Conservation (phyloP, 345 rosid genomes). For the Corchorus capsularis region DNA sequence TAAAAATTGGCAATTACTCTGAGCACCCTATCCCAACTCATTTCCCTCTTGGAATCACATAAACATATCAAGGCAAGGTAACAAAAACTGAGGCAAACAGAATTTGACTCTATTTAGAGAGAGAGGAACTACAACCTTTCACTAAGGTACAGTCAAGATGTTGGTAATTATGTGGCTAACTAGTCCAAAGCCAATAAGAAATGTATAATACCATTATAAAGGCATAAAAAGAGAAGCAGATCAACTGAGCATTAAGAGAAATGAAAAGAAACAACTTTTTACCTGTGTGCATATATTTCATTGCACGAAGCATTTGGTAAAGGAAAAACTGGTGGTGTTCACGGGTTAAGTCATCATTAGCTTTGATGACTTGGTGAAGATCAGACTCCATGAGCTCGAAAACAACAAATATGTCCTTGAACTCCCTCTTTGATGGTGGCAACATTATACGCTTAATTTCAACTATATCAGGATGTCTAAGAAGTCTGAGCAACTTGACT, state of each 20-base stretch:
- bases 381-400: slow-evolving; percentile 99
- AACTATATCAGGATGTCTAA: slow-evolving; percentile 92
- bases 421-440: slow-evolving; percentile 93
- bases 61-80: background rate
- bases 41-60: background rate
- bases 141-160: background rate
- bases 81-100: background rate
- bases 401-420: slow-evolving; percentile 87
- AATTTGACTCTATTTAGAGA: background rate
- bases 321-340: slow-evolving; percentile 98
- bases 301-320: slow-evolving; percentile 96
- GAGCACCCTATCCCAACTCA: background rate
- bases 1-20: slow-evolving; percentile 17
- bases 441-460: slow-evolving; percentile 94
- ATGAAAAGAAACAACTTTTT: background rate
- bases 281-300: slow-evolving; percentile 99
- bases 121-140: background rate
- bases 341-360: slow-evolving; percentile 93
- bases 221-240: background rate
- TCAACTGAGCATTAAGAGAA: background rate
- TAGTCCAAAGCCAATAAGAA: background rate
- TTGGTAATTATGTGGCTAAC: background rate
- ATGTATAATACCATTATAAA: background rate
- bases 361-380: slow-evolving; percentile 97
- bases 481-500: slow-evolving; percentile 87